These are phyloP conservation scores for Aspergillus nidulans DNA, from an alignment of 495 filamentous ascomycete species.

Conservation along the genomic window DNA sequence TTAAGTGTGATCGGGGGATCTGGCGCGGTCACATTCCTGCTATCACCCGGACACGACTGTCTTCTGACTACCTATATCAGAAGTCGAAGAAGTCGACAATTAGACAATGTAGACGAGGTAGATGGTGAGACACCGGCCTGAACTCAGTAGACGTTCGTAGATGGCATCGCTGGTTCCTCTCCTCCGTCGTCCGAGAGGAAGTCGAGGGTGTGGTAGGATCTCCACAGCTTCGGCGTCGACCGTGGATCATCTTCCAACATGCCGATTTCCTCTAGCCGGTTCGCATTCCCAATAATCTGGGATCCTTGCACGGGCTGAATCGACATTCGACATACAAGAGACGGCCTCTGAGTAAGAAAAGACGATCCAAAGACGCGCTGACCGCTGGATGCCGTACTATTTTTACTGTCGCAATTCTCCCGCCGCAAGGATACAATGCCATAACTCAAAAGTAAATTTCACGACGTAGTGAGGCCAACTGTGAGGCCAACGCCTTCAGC, in stretches of 20 bases:
- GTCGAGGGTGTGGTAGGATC: background rate
- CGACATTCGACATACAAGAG: background rate
- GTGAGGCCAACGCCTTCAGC: too few relatives aligned
- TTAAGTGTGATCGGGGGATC: background rate
- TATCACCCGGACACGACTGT: background rate
- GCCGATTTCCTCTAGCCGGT: background rate
- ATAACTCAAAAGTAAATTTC: background rate
- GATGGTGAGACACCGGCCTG: background rate
- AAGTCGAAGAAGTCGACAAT: too few relatives aligned
- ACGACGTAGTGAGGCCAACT: background rate
- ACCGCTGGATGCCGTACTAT: background rate
- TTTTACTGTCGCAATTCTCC: background rate
- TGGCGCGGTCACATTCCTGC: background rate
- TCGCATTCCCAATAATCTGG: background rate
- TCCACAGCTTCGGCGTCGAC: background rate
- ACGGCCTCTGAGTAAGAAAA: background rate
- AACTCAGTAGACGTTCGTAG: background rate
- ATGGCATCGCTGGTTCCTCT: background rate
- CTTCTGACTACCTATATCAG: too few relatives aligned
- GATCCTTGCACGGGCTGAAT: background rate
- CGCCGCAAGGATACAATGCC: background rate
- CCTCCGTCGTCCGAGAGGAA: background rate
- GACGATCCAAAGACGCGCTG: background rate
- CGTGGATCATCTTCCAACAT: constrained; percentile 1
- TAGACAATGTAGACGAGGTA: too few relatives aligned